Base-by-base conservation (phyloP, 495 filamentous ascomycete genomes). In the Penicillium robsamsonii region DNA sequence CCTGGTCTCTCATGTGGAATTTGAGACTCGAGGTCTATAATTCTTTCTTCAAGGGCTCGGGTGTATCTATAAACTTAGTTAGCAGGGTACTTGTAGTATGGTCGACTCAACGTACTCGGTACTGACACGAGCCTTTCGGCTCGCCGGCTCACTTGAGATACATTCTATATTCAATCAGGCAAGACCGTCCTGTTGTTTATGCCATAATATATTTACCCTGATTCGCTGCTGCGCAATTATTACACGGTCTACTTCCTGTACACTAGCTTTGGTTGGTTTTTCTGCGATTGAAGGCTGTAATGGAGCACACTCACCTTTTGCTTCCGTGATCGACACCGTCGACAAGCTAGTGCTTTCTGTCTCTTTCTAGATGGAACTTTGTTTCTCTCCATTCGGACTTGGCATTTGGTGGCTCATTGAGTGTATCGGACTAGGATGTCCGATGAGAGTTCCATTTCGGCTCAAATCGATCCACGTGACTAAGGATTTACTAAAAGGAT, bases 271-370 rank as follows among this genome's bases (percentile, higher is more conserved):
- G 18, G 25, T 60, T 24, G 47, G 48, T 30, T 7, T 46, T 24
- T 11, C 33, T 8, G 13, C 6, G 1, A 38, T 43, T 11, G 2
- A 31, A 27, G 9, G 42, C 25, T 15, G 44, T 18, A 11, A 41
- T 38, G 3, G 9, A 31, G 12, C 44, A 37, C 10, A 20, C 37
- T 37, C 49, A 63, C 60, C 29, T 38, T 63, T 38, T 63, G 60
- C 53, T 63, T 63, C 48, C 57, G 53, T 25, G 49, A 52, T 20
- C 60, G 57, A 30, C 60, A 63, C 46, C 60, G 53, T 35, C 33
- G 53, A 38, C 60, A 63, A 17, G 57, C 49, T 31, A 61, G 24
- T 31, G 22, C 31, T 49, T 61, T 57, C 20, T 53, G 58, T 20
- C 49, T 49, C 27, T 60, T 60, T 30, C 25, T 29, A 22, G 58